A percentile compares a stretch with the other conserved stretches of the same genome.
These are phyloP conservation scores for Cytidiella melzeri DNA, from an alignment of 768 basidiomycete species.

Conservation along the genomic window DNA sequence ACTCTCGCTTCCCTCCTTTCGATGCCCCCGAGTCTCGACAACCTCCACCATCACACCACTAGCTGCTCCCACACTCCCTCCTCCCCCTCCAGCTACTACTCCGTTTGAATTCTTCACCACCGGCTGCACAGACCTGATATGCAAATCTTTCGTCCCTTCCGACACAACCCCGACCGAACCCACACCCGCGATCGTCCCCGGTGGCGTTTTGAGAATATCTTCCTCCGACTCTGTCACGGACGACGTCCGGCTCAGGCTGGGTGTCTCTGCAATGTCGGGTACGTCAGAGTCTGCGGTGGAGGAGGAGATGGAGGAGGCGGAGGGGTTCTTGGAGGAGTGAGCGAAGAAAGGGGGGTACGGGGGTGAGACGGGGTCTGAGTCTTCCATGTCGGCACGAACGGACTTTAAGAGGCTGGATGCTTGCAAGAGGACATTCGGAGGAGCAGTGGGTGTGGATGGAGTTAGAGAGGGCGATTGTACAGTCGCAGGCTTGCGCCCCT, in stretches of 20 bases:
- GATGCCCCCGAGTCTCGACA: too few relatives aligned
- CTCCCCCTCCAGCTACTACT: not conserved
- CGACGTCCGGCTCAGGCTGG: constrained; percentile 4
- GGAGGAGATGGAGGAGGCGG: constrained; percentile 6
- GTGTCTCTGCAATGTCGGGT: not conserved
- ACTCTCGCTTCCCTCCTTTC: not conserved
- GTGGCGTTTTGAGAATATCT: not conserved
- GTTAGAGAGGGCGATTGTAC: not conserved
- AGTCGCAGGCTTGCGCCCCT: not conserved
- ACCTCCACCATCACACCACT: not conserved
- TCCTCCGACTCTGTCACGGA: not conserved
- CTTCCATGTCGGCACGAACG: too few relatives aligned
- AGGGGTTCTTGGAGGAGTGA: constrained; percentile 10
- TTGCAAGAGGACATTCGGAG: not conserved
- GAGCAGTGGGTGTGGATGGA: not conserved
- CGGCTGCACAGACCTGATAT: not conserved
- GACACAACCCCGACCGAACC: not conserved
- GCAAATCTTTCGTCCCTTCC: too few relatives aligned
- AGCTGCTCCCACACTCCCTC: not conserved
- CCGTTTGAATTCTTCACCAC: not conserved
- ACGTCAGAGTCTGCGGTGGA: not conserved
- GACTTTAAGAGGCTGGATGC: not conserved
- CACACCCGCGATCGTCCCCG: not conserved
- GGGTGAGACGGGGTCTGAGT: constrained; percentile 1
- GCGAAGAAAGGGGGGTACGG: constrained; percentile 15